Evolutionary conservation across 2,329 filamentous ascomycete genomes (phyloP), one percentile per base, ranked within the genome.

Genomic region (Parasarocladium wereldwijsianum): DNA sequence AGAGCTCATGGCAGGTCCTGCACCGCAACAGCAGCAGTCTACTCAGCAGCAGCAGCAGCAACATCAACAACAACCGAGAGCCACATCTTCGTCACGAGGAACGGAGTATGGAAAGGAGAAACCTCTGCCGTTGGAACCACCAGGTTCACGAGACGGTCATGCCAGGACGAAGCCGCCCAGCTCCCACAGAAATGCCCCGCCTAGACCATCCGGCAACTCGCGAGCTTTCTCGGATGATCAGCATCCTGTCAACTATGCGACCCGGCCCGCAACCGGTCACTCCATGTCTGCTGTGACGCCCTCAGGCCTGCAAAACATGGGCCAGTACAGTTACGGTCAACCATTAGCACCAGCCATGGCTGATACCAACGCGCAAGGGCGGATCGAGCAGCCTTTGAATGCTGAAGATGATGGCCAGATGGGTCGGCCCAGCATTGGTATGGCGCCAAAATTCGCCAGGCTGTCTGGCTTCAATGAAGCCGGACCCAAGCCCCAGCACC

Each of bases 341-440:
- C 90, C 87, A 28, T 76, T 76, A 26, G 83, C 84, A 32, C 86
- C 90, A 17, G 74, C 84, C 27, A 76, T 94, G 36, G 85, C 85
- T 28, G 77, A 80, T 41, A 90, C 85, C 31, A 93, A 90, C 51
- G 85, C 71, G 4, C 81, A 93, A 50, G 87, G 85, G 38, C 80
- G 80, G 38, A 84, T 96, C 43, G 81, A 90, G 40, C 87, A 93
- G 49, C 81, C 81, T 44, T 40, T 43, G 2, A 47, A 43, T 22
- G 36, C 33, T 3, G 72, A 70, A 39, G 84, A 87, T 18, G 79
- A 78, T 13, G 64, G 70, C 31, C 68, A 76, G 10, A 67, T 77
- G 28, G 49, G 74, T 59, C 57, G 76, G 52, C 47, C 72, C 49
- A 59, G 78, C 63, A 46, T 77, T 34, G 70, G 54, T 45, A 65